These are phyloP conservation scores for Lactarius quietus DNA, from an alignment of 768 basidiomycete species.

Conservation along the genomic window DNA sequence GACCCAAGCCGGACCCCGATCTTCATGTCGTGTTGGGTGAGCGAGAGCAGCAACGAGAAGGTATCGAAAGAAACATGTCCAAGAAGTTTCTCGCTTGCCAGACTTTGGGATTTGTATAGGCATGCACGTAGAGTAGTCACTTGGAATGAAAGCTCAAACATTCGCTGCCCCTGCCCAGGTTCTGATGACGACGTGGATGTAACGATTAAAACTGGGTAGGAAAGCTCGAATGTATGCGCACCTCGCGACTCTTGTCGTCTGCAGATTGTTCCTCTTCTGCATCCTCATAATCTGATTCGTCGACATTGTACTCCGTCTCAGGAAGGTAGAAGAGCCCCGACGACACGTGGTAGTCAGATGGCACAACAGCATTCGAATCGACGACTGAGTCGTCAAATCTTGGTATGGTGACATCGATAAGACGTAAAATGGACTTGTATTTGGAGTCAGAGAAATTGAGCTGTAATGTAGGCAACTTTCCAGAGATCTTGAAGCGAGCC, in stretches of 20 bases:
- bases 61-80: slow-evolving; percentile 76
- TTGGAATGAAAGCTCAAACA: slow-evolving; percentile 82
- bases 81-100: slow-evolving; percentile 65
- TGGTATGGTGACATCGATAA: slow-evolving; percentile 89
- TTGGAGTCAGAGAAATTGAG: slow-evolving; percentile 89
- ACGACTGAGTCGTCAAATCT: slow-evolving; percentile 52
- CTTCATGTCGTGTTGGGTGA: slow-evolving; percentile 82
- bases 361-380: slow-evolving; percentile 1
- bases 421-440: slow-evolving; percentile 87
- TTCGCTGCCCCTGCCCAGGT: slow-evolving; percentile 50
- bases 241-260: slow-evolving; percentile 47
- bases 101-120: slow-evolving; percentile 62
- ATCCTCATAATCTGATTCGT: slow-evolving; percentile 43
- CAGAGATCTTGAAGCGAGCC: slow-evolving; percentile 86
- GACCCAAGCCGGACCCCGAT: slow-evolving; percentile 81
- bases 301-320: slow-evolving; percentile 66
- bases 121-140: slow-evolving; percentile 81
- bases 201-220: not conserved
- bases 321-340: slow-evolving; percentile 50
- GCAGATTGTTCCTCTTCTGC: slow-evolving; percentile 59
- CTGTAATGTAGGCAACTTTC: slow-evolving; percentile 80
- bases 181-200: slow-evolving; percentile 25
- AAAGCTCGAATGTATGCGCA: slow-evolving; percentile 36
- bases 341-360: slow-evolving; percentile 49
- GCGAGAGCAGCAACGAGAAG: slow-evolving; percentile 69